These are phyloP conservation scores for Picochlorum sp. DNA, from an alignment of 139 green algal genomes.

Conservation along the genomic window DNA sequence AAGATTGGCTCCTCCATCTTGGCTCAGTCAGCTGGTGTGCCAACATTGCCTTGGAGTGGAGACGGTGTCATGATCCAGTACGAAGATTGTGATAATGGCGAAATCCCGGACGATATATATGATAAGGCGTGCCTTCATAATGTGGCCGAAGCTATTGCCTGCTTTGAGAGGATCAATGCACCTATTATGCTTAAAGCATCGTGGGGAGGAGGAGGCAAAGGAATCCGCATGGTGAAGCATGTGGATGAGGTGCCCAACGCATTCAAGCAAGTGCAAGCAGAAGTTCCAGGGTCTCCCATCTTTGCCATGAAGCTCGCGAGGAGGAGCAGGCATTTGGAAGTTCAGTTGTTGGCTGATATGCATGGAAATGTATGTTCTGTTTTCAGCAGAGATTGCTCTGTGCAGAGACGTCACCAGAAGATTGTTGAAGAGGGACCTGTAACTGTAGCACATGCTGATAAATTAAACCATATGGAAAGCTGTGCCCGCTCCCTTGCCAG, in stretches of 20 bases:
- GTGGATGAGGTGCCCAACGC: slow-evolving; percentile 31
- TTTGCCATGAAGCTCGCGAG: slow-evolving; percentile 97
- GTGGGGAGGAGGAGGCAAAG: slow-evolving; percentile 96
- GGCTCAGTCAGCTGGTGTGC: slow-evolving; percentile 73
- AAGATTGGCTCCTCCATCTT: slow-evolving; percentile 93
- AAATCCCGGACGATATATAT: slow-evolving; percentile 70
- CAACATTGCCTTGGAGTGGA: slow-evolving; percentile 86
- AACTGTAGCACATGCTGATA: slow-evolving; percentile 41
- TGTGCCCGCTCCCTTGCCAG: slow-evolving; percentile 77
- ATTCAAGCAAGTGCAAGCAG: slow-evolving; percentile 70
- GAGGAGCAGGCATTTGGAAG: slow-evolving; percentile 79
- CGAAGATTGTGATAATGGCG: slow-evolving; percentile 44
- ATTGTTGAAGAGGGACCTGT: slow-evolving; percentile 95
- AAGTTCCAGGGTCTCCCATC: slow-evolving; percentile 92
- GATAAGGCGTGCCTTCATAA: slow-evolving; percentile 58
- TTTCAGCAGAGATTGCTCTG: slow-evolving; percentile 84
- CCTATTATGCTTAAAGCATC: slow-evolving; percentile 96
- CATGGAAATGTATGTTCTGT: slow-evolving; percentile 82
- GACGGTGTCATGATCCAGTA: slow-evolving; percentile 60
- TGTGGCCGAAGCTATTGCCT: slow-evolving; percentile 58
- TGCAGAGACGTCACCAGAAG: slow-evolving; percentile 97
- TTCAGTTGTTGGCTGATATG: slow-evolving; percentile 90
- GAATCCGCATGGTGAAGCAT: slow-evolving; percentile 77
- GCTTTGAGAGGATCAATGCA: slow-evolving; percentile 77
- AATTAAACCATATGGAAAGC: slow-evolving; percentile 68